Base-by-base conservation (phyloP, 23 red algal species). In the Gracilaria gracilis region DNA sequence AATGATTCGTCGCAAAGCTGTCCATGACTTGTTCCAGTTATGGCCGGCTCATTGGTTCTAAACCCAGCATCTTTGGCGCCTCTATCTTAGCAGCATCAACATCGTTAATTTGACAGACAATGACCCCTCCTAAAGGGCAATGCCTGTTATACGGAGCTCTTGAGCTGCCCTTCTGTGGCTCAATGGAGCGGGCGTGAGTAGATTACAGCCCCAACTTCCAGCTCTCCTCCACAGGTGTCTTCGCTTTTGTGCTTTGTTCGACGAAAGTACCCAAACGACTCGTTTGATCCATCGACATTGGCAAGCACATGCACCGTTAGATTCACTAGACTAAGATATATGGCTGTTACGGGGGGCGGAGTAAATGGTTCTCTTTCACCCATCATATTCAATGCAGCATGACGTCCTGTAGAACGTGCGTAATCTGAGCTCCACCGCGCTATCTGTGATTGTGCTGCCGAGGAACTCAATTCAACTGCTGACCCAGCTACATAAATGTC, bases 301-400 rank as follows among this genome's bases (percentile, higher is more conserved):
- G 72, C 87, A 49, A 62, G 24, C 48, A 90, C 74, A 90, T 81
- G 73, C 3, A 90, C 58, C 32, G 47, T 35, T 51, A 90, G 87
- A 44, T 75, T 65, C 4, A 90, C 58, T 44, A 74, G 25, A 33
- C 59, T 16, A 21, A 90, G 34, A 21, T 90, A 58, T 11, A 90
- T 75, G 24, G 76, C 55, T 12, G 77, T 61, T 17, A 31, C 25
- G 3, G 87, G 87, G 5, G 54, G 24, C 11, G 25, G 36, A 57
- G 75, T 31, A 50, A 80, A 90, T 8, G 87, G 87, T 27, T 69
- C 48, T n/a, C 87, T 64, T 33, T 46, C 87, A 11, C 87, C 87
- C 70, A 90, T 47, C 71, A 90, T 90, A 59, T 90, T 90, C 54
- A 81, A 29, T 1, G 87, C 87, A 49, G 87, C 87, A 65, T 90